These are phyloP conservation scores for Amauroascus niger DNA, from an alignment of 2,329 filamentous ascomycete genomes.

Conservation along the genomic window DNA sequence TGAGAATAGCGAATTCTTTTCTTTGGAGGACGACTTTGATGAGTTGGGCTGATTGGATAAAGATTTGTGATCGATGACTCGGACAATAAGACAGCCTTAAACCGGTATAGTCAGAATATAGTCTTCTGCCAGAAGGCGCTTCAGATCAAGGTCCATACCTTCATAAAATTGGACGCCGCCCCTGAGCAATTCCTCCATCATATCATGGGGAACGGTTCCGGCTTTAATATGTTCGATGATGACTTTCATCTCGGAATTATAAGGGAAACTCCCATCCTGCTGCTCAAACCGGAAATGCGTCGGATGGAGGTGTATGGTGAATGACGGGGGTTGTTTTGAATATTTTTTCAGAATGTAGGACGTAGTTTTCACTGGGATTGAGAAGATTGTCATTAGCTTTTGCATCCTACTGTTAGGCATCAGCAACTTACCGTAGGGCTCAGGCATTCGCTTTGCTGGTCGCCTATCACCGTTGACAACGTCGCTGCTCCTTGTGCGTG, in stretches of 20 bases:
- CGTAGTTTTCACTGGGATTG: slow-evolving; percentile 56
- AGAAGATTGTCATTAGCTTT: slow-evolving; percentile 15
- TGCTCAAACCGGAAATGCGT: slow-evolving; percentile 87
- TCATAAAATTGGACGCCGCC: slow-evolving; percentile 77
- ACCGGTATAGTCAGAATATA: not conserved
- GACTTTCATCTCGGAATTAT: slow-evolving; percentile 82
- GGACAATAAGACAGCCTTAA: slow-evolving; percentile 75
- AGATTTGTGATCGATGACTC: slow-evolving; percentile 80
- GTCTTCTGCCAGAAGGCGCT: not conserved
- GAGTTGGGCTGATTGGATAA: slow-evolving; percentile 50
- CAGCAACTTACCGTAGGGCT: slow-evolving; percentile 37
- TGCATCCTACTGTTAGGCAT: not conserved
- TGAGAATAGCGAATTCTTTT: slow-evolving; percentile 61
- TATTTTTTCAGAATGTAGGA: slow-evolving; percentile 77
- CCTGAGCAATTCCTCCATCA: slow-evolving; percentile 66
- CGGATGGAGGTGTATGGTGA: slow-evolving; percentile 75
- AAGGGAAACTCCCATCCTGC: slow-evolving; percentile 84
- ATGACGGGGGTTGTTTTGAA: slow-evolving; percentile 61
- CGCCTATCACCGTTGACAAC: slow-evolving; percentile 27
- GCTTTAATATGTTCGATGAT: slow-evolving; percentile 66
- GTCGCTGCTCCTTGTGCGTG: slow-evolving; percentile 23
- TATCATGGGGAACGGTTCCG: slow-evolving; percentile 78
- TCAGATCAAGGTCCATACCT: slow-evolving; percentile 41
- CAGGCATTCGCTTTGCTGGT: slow-evolving; percentile 31
- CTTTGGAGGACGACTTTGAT: slow-evolving; percentile 47